Conservation (phyloP, 345 rosid species). For the Carallia brachiata region DNA sequence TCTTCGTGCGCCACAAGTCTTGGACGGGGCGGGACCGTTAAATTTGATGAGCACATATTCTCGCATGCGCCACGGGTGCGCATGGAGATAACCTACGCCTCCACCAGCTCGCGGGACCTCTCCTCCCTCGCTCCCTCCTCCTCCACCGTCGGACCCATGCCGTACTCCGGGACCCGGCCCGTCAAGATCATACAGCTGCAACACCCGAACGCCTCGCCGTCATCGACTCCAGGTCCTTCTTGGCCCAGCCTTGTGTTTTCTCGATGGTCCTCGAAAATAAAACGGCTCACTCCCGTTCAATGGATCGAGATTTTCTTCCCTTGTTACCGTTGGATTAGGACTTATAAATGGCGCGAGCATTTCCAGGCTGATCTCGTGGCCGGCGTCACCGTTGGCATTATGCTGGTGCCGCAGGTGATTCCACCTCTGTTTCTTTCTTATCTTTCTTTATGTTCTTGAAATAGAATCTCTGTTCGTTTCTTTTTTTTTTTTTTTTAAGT, state of each 20-base stretch:
- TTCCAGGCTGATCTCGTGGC: slow-evolving; percentile 90
- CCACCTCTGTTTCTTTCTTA: slow-evolving; percentile 1
- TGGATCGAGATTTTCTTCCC: slow-evolving; percentile 71
- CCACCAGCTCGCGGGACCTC: slow-evolving; percentile 45
- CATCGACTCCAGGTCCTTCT: slow-evolving; percentile 28
- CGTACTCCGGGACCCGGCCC: slow-evolving; percentile 44
- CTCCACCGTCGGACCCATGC: slow-evolving; percentile 29
- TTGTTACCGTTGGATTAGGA: slow-evolving; percentile 84
- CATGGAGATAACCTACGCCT: slow-evolving; percentile 66
- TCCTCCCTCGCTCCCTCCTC: slow-evolving; percentile 9
- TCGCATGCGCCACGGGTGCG: slow-evolving; percentile 10
- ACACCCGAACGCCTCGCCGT: slow-evolving; percentile 54
- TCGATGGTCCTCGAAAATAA: slow-evolving; percentile 42
- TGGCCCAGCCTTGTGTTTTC: slow-evolving; percentile 34
- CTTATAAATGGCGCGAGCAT: slow-evolving; percentile 74
- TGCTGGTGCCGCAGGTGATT: slow-evolving; percentile 99
- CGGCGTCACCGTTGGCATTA: slow-evolving; percentile 84
- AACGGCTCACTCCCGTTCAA: slow-evolving; percentile 49
- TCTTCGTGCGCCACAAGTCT: too few relatives aligned
- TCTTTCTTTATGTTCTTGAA: neutral
- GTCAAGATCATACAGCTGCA: slow-evolving; percentile 74
- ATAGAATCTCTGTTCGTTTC: neutral
- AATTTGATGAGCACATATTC: too few relatives aligned
- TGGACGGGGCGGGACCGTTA: too few relatives aligned
- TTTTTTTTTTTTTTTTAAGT: neutral